Evolutionary conservation across 2,329 filamentous ascomycete genomes (phyloP).

Genomic region (Elsinoe arachidis): DNA sequence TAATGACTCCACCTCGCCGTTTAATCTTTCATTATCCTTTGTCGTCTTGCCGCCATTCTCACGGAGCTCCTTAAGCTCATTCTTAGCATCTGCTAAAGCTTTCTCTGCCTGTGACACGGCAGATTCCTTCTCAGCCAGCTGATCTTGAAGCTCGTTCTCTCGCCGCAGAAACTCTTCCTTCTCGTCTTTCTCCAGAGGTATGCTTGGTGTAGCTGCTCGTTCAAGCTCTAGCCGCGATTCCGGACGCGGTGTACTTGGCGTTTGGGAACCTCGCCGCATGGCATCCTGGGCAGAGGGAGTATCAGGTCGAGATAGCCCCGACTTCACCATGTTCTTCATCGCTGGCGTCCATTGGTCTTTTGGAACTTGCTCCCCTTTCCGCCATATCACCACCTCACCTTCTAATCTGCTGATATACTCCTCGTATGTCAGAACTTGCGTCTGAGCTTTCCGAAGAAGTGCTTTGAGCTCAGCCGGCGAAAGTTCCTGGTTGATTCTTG

Average conservation of each 20-base stretch:
- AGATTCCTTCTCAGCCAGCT: constrained; percentile 86
- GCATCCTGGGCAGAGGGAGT: constrained; percentile 44
- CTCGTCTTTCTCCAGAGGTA: constrained; percentile 90
- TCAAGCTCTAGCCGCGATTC: constrained; percentile 63
- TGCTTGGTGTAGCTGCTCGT: constrained; percentile 74
- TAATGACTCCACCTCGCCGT: constrained; percentile 78
- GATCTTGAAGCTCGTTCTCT: constrained; percentile 95
- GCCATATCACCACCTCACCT: constrained; percentile 77
- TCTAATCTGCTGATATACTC: constrained; percentile 77
- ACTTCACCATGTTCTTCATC: constrained; percentile 42
- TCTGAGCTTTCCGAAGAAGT: constrained; percentile 84
- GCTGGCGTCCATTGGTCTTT: constrained; percentile 79
- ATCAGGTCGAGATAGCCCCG: constrained; percentile 46
- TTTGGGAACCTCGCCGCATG: constrained; percentile 37
- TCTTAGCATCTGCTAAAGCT: constrained; percentile 69
- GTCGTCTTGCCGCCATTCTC: constrained; percentile 74
- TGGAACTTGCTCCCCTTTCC: constrained; percentile 77
- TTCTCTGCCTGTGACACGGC: constrained; percentile 72
- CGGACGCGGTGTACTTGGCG: constrained; percentile 45
- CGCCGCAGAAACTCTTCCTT: constrained; percentile 89
- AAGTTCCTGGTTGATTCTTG: constrained; percentile 97
- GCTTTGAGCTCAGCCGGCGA: constrained; percentile 92
- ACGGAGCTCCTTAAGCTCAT: constrained; percentile 76
- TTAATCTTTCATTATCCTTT: constrained; percentile 84
- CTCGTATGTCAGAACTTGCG: constrained; percentile 81